phyloP scores from a whole-genome alignment of 2,329 filamentous ascomycete genomes.

The Microsporum ferrugineum region DNA sequence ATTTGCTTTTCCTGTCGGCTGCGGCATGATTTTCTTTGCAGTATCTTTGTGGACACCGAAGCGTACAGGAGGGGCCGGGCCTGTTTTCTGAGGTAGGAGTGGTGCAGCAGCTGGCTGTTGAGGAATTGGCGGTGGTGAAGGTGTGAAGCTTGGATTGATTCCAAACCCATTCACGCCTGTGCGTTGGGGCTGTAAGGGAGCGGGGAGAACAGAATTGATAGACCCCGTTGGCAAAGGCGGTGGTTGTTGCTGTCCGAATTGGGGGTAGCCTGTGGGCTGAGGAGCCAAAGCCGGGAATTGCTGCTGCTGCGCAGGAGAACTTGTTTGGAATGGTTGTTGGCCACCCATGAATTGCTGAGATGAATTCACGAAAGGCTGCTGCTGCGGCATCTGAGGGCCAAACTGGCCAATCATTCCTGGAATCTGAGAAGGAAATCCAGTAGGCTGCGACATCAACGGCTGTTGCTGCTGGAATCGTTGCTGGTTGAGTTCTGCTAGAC shows the following conservation, averaged over 20 bases:
- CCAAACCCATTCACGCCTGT: conserved; percentile 42
- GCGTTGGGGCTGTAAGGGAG: conserved; percentile 37
- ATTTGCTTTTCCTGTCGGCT: conserved; percentile 86
- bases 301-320: conserved; percentile 35
- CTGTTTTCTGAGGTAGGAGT: conserved; percentile 66
- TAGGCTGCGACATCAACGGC: conserved; percentile 50
- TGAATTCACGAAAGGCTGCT: conserved; percentile 30
- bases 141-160: conserved; percentile 32
- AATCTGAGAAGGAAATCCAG: conserved; percentile 41
- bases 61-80: conserved; percentile 73
- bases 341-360: conserved; percentile 41
- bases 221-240: conserved; percentile 41
- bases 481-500: conserved; percentile 60
- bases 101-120: conserved; percentile 50
- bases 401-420: conserved; percentile 24
- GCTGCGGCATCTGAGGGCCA: conserved; percentile 28
- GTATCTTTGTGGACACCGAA: conserved; percentile 67
- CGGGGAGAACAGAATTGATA: conserved; percentile 29
- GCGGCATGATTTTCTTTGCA: conserved; percentile 66
- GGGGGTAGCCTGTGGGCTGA: conserved; percentile 44
- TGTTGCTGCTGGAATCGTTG: conserved; percentile 40
- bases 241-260: conserved; percentile 36
- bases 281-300: conserved; percentile 37
- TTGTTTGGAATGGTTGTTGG: conserved; percentile 29
- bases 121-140: conserved; percentile 46